Evolutionary conservation across 2,329 filamentous ascomycete genomes (phyloP).

Genomic region (Pseudofabraea citricarpa): DNA sequence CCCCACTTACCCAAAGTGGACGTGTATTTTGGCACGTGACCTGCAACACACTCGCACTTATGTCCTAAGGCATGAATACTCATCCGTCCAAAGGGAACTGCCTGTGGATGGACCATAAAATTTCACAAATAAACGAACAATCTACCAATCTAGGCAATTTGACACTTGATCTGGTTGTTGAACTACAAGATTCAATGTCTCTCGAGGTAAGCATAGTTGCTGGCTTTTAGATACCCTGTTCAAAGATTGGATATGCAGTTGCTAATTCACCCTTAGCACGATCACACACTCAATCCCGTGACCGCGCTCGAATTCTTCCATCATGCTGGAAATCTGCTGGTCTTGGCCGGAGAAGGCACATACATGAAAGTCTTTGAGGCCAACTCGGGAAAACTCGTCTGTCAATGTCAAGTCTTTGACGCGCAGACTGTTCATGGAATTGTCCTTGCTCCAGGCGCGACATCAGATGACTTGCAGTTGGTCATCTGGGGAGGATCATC

Average conservation of each 20-base stretch:
- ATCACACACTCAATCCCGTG: constrained; percentile 40
- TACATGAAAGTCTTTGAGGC: constrained; percentile 47
- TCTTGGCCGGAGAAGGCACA: constrained; percentile 58
- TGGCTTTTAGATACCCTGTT: too few species aligned
- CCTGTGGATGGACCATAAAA: too few species aligned
- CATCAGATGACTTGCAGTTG: constrained; percentile 25
- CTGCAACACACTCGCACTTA: too few species aligned
- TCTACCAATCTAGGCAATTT: not conserved
- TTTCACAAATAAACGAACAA: too few species aligned
- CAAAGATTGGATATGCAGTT: too few species aligned
- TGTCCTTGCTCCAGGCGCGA: constrained; percentile 29
- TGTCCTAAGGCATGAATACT: too few species aligned
- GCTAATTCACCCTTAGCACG: constrained; percentile 26
- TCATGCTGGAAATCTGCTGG: constrained; percentile 29
- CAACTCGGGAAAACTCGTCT: constrained; percentile 30
- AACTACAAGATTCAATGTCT: constrained; percentile 1
- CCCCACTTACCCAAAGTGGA: too few species aligned
- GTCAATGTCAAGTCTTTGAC: constrained; percentile 50
- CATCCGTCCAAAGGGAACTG: too few species aligned
- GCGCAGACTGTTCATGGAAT: constrained; percentile 75
- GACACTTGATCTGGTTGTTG: not conserved
- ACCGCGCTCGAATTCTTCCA: constrained; percentile 54
- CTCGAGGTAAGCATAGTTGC: too few species aligned
- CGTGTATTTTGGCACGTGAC: too few species aligned
- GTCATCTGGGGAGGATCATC: constrained; percentile 69